phyloP scores from a whole-genome alignment of 2,329 filamentous ascomycete genomes.

The Leptoxyphium fumago region DNA sequence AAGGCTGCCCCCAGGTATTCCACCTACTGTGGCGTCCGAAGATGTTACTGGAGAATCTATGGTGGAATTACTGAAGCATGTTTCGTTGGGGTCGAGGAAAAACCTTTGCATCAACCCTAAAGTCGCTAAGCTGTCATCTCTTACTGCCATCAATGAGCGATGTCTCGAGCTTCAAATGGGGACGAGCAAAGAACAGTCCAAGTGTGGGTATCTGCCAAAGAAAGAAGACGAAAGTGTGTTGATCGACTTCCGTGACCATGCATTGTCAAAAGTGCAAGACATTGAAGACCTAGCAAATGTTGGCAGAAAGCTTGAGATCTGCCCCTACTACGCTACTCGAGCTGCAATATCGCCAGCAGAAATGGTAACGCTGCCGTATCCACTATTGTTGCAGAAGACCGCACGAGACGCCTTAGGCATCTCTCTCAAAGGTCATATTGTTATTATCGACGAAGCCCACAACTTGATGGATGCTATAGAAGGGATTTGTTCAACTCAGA shows the following conservation, averaged over 20 bases:
- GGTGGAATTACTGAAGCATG: slow-evolving; percentile 56
- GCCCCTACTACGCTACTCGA: slow-evolving; percentile 92
- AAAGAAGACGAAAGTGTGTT: slow-evolving; percentile 58
- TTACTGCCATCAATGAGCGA: slow-evolving; percentile 80
- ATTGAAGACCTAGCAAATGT: slow-evolving; percentile 79
- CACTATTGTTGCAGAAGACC: slow-evolving; percentile 70
- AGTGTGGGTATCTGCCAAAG: slow-evolving; percentile 64
- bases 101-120: slow-evolving; percentile 79
- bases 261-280: slow-evolving; percentile 72
- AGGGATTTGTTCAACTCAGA: slow-evolving; percentile 66
- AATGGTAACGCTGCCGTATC: slow-evolving; percentile 86
- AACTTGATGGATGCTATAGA: slow-evolving; percentile 94
- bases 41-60: slow-evolving; percentile 12
- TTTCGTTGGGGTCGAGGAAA: slow-evolving; percentile 75
- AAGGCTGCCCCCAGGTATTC: slow-evolving; percentile 56
- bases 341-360: slow-evolving; percentile 59
- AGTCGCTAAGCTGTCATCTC: slow-evolving; percentile 53
- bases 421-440: slow-evolving; percentile 70
- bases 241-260: slow-evolving; percentile 71
- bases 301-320: slow-evolving; percentile 66
- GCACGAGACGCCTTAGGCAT: slow-evolving; percentile 79
- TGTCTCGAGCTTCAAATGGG: slow-evolving; percentile 77
- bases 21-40: slow-evolving; percentile 7
- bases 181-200: slow-evolving; percentile 42
- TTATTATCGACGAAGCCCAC: slow-evolving; percentile 96